Evolutionary conservation across 2,329 filamentous ascomycete species (phyloP).

Genomic region (Alternaria viburni): DNA sequence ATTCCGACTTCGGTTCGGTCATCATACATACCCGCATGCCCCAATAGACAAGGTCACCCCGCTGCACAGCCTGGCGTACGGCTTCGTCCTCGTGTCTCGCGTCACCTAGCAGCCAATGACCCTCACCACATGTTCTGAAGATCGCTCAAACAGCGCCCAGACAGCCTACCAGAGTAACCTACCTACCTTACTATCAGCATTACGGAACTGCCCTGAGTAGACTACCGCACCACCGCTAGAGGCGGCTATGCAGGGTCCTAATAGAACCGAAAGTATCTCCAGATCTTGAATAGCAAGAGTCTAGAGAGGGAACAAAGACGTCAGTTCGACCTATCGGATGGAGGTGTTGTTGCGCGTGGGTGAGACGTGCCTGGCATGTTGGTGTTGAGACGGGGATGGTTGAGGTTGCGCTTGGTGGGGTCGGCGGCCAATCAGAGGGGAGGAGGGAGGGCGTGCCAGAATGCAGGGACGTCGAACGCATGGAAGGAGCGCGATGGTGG

Average conservation of each 20-base stretch:
- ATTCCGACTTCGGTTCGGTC: slow-evolving; percentile 44
- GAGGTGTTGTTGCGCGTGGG: slow-evolving; percentile 39
- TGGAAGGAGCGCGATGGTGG: neutral
- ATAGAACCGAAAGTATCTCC: slow-evolving; percentile 37
- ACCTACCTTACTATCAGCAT: slow-evolving; percentile 14
- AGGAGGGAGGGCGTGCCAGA: slow-evolving; percentile 32
- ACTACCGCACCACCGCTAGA: slow-evolving; percentile 30
- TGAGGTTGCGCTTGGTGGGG: slow-evolving; percentile 23
- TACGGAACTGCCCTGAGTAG: slow-evolving; percentile 17
- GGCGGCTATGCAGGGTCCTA: slow-evolving; percentile 41
- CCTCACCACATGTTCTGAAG: slow-evolving; percentile 39
- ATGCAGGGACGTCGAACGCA: slow-evolving; percentile 34
- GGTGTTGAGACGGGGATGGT: slow-evolving; percentile 43
- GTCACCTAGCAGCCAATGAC: slow-evolving; percentile 40
- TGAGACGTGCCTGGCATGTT: slow-evolving; percentile 17
- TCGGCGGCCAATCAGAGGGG: slow-evolving; percentile 36
- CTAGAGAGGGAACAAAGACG: slow-evolving; percentile 7
- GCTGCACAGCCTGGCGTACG: slow-evolving; percentile 22
- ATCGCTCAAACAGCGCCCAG: slow-evolving; percentile 25
- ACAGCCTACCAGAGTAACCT: slow-evolving; percentile 21
- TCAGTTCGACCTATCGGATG: slow-evolving; percentile 38
- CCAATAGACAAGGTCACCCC: slow-evolving; percentile 29
- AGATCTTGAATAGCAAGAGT: slow-evolving; percentile 17
- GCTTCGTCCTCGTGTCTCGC: slow-evolving; percentile 14
- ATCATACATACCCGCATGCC: slow-evolving; percentile 37